Evolutionary conservation across 805 yeast species (phyloP).

Genomic region (Wickerhamiella bombiphila): DNA sequence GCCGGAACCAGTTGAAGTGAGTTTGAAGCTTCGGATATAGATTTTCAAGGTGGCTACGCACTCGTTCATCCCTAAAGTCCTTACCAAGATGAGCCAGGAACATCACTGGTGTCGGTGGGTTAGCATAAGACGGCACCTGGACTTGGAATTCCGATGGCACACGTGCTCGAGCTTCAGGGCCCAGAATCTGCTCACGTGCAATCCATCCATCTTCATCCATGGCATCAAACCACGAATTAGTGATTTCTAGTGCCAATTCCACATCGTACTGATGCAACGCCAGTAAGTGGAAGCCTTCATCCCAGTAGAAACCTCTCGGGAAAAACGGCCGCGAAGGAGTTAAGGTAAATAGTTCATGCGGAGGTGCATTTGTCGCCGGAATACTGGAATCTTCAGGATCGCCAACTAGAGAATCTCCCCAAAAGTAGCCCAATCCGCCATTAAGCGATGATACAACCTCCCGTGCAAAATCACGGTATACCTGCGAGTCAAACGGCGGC

Average conservation of each 20-base stretch:
- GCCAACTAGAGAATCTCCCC: slow-evolving; percentile 67
- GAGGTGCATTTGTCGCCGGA: slow-evolving; percentile 25
- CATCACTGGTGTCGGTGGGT: slow-evolving; percentile 87
- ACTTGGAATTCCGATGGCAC: slow-evolving; percentile 75
- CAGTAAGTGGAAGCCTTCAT: slow-evolving; percentile 87
- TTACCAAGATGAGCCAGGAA: slow-evolving; percentile 33
- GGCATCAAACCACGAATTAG: slow-evolving; percentile 73
- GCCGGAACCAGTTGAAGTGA: slow-evolving; percentile 77
- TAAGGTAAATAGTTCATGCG: slow-evolving; percentile 58
- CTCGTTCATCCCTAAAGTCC: background rate
- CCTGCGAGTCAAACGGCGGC: slow-evolving; percentile 37
- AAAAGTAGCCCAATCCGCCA: slow-evolving; percentile 82
- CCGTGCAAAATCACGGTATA: slow-evolving; percentile 46
- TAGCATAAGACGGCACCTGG: slow-evolving; percentile 82
- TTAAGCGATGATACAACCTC: slow-evolving; percentile 67
- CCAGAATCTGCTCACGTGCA: slow-evolving; percentile 87
- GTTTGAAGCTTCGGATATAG: slow-evolving; percentile 60
- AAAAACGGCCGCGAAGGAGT: slow-evolving; percentile 90
- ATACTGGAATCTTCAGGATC: slow-evolving; percentile 58
- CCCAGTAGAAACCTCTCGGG: slow-evolving; percentile 98
- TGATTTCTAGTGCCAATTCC: slow-evolving; percentile 62
- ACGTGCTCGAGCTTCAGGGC: slow-evolving; percentile 74
- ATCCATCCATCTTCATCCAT: slow-evolving; percentile 94
- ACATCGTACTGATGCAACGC: slow-evolving; percentile 73
- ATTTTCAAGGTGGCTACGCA: slow-evolving; percentile 24